Evolutionary conservation across 164 flowering plant genomes (phyloP).

Genomic region (Aristolochia californica): DNA sequence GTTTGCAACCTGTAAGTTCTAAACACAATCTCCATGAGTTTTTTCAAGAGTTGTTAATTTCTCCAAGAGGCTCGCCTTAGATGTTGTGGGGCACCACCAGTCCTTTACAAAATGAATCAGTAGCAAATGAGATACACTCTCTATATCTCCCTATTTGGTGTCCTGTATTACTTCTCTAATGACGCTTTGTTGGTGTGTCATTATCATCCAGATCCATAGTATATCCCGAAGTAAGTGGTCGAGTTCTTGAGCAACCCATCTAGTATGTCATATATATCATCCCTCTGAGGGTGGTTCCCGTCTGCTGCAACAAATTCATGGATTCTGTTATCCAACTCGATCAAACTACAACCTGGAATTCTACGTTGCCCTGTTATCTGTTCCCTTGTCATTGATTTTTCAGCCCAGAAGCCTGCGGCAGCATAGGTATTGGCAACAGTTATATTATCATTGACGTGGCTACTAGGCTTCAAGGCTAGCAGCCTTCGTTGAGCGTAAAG

Average conservation of each 20-base stretch:
- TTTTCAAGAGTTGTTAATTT: too few relatives aligned
- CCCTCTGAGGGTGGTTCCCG: slow-evolving; percentile 12
- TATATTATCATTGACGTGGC: slow-evolving; percentile 19
- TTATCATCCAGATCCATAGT: too few relatives aligned
- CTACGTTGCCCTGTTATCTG: slow-evolving; percentile 15
- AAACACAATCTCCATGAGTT: too few relatives aligned
- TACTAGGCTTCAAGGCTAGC: slow-evolving; percentile 1
- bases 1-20: too few relatives aligned
- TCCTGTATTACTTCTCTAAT: too few relatives aligned
- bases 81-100: too few relatives aligned
- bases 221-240: too few relatives aligned
- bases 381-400: slow-evolving; percentile 13
- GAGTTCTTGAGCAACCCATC: slow-evolving; percentile 13
- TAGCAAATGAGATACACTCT: too few relatives aligned
- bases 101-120: too few relatives aligned
- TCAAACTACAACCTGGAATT: slow-evolving; percentile 38
- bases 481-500: not conserved
- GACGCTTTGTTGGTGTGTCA: too few relatives aligned
- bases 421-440: slow-evolving; percentile 31
- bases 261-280: slow-evolving; percentile 14
- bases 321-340: slow-evolving; percentile 22
- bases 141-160: too few relatives aligned
- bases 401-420: slow-evolving; percentile 30
- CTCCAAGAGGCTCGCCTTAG: too few relatives aligned
- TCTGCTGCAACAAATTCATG: slow-evolving; percentile 31